Evolutionary conservation across 768 basidiomycete species (phyloP).

Genomic region (Tylopilus rubrobrunneus): DNA sequence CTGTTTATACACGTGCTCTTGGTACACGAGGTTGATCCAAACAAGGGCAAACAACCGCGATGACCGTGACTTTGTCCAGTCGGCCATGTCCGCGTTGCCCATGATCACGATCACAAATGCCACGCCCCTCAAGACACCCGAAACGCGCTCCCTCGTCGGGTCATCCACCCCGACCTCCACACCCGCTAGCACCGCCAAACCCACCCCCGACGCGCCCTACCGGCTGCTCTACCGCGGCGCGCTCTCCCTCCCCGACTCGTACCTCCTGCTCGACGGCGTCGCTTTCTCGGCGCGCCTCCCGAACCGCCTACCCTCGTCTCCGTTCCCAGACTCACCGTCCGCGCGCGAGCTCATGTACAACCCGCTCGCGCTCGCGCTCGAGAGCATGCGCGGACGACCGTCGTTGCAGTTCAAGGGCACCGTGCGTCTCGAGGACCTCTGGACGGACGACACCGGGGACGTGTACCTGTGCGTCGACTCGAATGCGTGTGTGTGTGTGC

Average conservation of each 20-base stretch:
- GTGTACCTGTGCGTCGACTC: slow-evolving; percentile 41
- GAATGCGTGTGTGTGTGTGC: no score
- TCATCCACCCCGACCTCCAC: slow-evolving; percentile 5
- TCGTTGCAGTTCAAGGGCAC: slow-evolving; percentile 56
- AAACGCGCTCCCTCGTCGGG: neutral
- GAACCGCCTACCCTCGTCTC: slow-evolving; percentile 14
- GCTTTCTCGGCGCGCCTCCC: slow-evolving; percentile 58
- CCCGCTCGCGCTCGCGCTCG: slow-evolving; percentile 66
- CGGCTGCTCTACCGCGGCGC: slow-evolving; percentile 76
- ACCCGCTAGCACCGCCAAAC: neutral
- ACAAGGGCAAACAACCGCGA: slow-evolving; percentile 13
- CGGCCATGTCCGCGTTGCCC: neutral
- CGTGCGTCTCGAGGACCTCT: slow-evolving; percentile 50
- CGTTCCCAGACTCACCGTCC: slow-evolving; percentile 29
- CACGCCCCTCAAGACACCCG: slow-evolving; percentile 18
- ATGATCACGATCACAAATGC: slow-evolving; percentile 15
- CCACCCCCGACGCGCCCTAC: slow-evolving; percentile 8
- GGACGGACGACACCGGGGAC: slow-evolving; percentile 55
- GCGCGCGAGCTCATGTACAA: slow-evolving; percentile 52
- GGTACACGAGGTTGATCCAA: neutral
- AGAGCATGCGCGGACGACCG: slow-evolving; percentile 76
- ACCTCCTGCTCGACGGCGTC: slow-evolving; percentile 67
- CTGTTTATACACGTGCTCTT: neutral
- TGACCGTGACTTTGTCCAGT: no score
- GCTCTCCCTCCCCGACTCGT: slow-evolving; percentile 68